A percentile compares a stretch with the other conserved stretches of the same genome.
These are phyloP conservation scores for Apiotrichum siamense DNA, from an alignment of 1,284 basidiomycete species.

Conservation along the genomic window DNA sequence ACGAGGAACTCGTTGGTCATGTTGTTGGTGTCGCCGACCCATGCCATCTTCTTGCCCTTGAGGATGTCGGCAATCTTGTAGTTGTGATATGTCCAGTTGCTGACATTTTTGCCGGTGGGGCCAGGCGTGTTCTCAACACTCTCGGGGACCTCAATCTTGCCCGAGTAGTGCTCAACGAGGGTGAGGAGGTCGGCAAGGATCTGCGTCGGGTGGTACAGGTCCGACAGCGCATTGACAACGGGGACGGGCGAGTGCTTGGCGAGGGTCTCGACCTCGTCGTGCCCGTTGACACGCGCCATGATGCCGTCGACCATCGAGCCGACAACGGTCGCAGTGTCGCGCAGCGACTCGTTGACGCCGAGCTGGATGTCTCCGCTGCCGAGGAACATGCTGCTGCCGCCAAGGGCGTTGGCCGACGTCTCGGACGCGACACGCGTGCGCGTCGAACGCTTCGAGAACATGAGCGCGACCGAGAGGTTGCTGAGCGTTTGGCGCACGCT, in stretches of 20 bases:
- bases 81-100: conserved; percentile 1
- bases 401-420: conserved; percentile 67
- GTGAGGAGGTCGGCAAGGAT: conserved; percentile 90
- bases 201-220: conserved; percentile 94
- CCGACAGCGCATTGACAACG: conserved; percentile 91
- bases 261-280: conserved; percentile 87
- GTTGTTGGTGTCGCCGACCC: conserved; percentile 93
- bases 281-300: conserved; percentile 89
- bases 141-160: conserved; percentile 1
- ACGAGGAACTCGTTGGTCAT: conserved; percentile 97
- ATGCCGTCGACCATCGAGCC: conserved; percentile 95
- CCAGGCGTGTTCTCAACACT: background rate
- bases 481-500: conserved; percentile 54
- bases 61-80: conserved; percentile 30
- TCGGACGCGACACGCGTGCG: conserved; percentile 86
- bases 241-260: conserved; percentile 84
- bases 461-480: conserved; percentile 75
- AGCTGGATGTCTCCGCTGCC: conserved; percentile 88
- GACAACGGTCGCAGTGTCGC: conserved; percentile 77
- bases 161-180: conserved; percentile 60
- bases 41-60: conserved; percentile 69
- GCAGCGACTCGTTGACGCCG: conserved; percentile 84
- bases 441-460: conserved; percentile 91
- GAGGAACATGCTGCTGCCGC: conserved; percentile 89
- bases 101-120: background rate